Evolutionary conservation across 371 early-diverging fungal genomes (phyloP).

Genomic region (Apophysomyces ossiformis): DNA sequence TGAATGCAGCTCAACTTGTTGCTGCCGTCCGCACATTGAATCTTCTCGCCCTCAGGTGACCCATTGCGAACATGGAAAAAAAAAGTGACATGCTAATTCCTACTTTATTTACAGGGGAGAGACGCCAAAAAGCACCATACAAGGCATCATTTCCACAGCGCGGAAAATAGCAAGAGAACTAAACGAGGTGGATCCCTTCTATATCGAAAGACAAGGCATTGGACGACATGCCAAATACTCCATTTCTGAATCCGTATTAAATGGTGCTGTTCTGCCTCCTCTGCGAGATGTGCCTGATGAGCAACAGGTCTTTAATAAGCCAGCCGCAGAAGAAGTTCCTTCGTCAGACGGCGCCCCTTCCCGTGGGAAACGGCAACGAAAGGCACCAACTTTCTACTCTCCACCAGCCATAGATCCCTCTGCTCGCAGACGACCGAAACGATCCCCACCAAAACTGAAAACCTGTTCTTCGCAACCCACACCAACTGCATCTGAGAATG

Average conservation of each 20-base stretch:
- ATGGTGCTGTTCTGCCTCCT: conserved; percentile 37
- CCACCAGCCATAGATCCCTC: conserved; percentile 15
- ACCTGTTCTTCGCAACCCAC: not conserved
- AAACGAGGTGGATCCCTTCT: conserved; percentile 48
- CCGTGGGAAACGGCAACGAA: conserved; percentile 40
- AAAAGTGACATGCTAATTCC: not conserved
- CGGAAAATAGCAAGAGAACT: conserved; percentile 49
- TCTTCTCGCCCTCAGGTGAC: conserved; percentile 50
- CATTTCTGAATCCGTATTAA: conserved; percentile 44
- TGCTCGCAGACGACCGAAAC: not conserved
- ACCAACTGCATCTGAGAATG: conserved; percentile 18
- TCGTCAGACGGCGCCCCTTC: conserved; percentile 9
- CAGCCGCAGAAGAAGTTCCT: conserved; percentile 27
- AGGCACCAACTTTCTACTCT: conserved; percentile 32
- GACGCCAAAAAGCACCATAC: conserved; percentile 59
- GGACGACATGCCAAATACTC: conserved; percentile 52
- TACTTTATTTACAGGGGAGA: conserved; percentile 40
- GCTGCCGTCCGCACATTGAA: conserved; percentile 46
- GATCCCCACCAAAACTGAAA: not conserved
- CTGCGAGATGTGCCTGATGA: conserved; percentile 49
- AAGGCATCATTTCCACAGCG: conserved; percentile 58
- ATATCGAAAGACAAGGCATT: conserved; percentile 43
- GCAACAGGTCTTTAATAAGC: conserved; percentile 45
- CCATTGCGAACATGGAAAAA: no score
- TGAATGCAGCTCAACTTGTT: conserved; percentile 54